Base-by-base conservation (phyloP, 2,329 filamentous ascomycete species). In the Cercospora brassicicola region DNA sequence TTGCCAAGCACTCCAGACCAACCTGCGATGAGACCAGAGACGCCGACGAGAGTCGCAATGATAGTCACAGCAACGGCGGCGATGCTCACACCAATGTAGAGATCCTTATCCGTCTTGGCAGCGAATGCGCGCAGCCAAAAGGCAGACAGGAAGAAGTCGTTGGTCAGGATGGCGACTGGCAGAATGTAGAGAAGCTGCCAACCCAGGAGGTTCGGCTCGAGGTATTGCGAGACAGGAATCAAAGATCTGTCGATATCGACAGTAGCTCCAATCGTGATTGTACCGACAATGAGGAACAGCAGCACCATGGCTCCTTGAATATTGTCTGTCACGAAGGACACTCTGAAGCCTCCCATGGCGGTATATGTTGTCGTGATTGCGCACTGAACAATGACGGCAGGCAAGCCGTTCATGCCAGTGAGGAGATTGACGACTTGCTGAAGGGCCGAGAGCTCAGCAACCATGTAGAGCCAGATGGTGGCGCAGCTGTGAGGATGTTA, bases 131-230 rank as follows among this genome's bases (percentile, higher is more conserved):
- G 89, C 78, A 94, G 87, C 92, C 92, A 95, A 80, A 92, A 93
- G 72, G 88, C 90, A 33, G 91, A 92, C 53, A 95, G 83, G 82
- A 95, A 95, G 83, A 95, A 94, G 82, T 94, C 89, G 81, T 94
- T 95, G 67, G 91, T 94, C 65, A 94, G 77, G 71, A 95, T 87
- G 55, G 92, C 92, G 5, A 95, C 86, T 0, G 92, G 91, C 1
- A 95, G 85, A 72, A 95, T 94, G 81, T 94, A 95, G 39, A 95
- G 82, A 13, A 95, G 86, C 79, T 95, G 92, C 91, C 92, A 95
- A 65, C 92, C 92, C 1, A 95, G 84, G 2, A 93, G 84, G 66
- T 82, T 91, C 4, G 89, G 74, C 55, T 92, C 83, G n/a, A 90
- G 86, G 28, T 92, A 85, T 8, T 88, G 88, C 0, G 91, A 93